Conservation (phyloP, 352 stramenopile genomes). For the Pythium apleroticum region DNA sequence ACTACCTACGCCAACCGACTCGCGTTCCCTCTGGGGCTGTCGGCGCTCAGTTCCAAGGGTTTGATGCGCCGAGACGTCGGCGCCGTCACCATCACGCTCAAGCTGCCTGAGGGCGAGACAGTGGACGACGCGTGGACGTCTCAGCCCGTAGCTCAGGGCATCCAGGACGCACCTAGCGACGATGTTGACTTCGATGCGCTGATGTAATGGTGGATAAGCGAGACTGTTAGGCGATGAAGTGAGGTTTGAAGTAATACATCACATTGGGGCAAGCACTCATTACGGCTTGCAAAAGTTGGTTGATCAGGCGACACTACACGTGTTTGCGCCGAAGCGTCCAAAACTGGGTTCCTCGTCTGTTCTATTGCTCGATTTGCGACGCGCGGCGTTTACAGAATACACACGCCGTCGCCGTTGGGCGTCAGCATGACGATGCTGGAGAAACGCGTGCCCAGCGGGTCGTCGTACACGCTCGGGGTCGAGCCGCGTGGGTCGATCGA, state of each 20-base stretch:
- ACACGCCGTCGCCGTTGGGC: slow-evolving; percentile 76
- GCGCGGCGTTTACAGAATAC: slow-evolving; percentile 50
- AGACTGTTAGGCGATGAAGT: neutral
- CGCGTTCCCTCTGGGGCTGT: slow-evolving; percentile 56
- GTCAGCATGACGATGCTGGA: slow-evolving; percentile 89
- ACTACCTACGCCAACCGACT: slow-evolving; percentile 64
- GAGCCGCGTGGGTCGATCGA: slow-evolving; percentile 43
- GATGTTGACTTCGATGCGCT: slow-evolving; percentile 19
- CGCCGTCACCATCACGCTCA: slow-evolving; percentile 38
- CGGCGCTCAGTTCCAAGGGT: slow-evolving; percentile 47
- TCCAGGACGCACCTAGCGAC: neutral
- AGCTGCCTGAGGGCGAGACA: slow-evolving; percentile 10
- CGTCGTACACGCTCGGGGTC: slow-evolving; percentile 67
- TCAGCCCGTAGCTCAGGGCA: neutral
- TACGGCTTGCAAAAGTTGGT: neutral
- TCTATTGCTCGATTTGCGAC: neutral
- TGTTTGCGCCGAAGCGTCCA: neutral
- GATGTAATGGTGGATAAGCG: slow-evolving; percentile 8
- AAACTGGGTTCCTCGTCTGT: neutral
- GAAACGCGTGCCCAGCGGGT: slow-evolving; percentile 74
- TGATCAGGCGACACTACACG: neutral
- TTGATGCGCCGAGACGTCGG: slow-evolving; percentile 53
- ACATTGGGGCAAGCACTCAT: neutral
- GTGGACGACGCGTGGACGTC: neutral
- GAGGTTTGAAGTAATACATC: slow-evolving; percentile 1